Evolutionary conservation across 2,329 filamentous ascomycete species (phyloP).

Genomic region (Colletotrichum acutatum): DNA sequence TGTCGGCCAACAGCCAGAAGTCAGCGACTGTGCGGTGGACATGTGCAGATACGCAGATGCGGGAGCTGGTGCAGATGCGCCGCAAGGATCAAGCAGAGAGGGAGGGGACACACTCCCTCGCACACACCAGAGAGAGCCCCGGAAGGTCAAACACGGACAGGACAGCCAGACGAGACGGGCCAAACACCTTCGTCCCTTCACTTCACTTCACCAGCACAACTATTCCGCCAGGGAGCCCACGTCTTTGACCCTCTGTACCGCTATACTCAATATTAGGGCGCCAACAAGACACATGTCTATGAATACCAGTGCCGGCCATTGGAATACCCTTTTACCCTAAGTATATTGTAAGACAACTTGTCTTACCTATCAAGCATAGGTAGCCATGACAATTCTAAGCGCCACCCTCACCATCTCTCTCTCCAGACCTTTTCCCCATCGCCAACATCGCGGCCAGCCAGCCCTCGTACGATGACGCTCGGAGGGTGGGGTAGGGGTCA

Average conservation of each 20-base stretch:
- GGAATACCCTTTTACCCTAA: no score
- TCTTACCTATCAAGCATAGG: background rate
- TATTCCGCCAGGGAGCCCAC: background rate
- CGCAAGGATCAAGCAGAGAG: background rate
- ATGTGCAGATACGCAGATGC: background rate
- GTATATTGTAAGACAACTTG: background rate
- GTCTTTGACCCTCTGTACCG: background rate
- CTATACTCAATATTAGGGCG: background rate
- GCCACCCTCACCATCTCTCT: background rate
- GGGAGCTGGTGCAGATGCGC: constrained; percentile 1
- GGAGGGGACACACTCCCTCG: background rate
- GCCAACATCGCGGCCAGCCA: no score
- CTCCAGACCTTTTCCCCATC: background rate
- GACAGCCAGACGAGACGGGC: background rate
- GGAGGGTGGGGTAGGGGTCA: constrained; percentile 11
- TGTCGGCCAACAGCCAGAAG: background rate
- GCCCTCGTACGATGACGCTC: constrained; percentile 22
- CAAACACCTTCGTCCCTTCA: background rate
- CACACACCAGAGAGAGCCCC: constrained; percentile 4
- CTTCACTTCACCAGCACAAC: background rate
- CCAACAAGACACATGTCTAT: background rate
- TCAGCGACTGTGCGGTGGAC: background rate
- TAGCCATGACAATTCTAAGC: background rate
- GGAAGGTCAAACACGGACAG: constrained; percentile 5
- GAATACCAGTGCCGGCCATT: background rate